Evolutionary conservation across 495 filamentous ascomycete genomes (phyloP), one percentile per base, ranked within the genome.

Genomic region (Massariosphaeria phaeospora): DNA sequence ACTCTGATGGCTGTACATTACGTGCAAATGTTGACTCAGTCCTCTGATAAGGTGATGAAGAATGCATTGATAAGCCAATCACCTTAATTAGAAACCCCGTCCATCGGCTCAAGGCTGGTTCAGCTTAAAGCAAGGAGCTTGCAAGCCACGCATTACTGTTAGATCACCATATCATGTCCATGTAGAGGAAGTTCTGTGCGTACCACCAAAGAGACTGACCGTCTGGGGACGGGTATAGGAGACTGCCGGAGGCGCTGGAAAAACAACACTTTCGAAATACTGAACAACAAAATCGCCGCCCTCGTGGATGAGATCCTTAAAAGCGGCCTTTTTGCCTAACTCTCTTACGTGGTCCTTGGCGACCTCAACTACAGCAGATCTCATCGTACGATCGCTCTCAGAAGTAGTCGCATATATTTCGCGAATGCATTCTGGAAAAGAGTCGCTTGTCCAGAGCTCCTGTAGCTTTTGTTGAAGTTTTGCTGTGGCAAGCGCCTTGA

Each of bases 181-280:
- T n/a, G n/a, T n/a, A n/a, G n/a, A n/a, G n/a, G n/a, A n/a, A n/a
- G n/a, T n/a, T n/a, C n/a, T n/a, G n/a, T n/a, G n/a, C n/a, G n/a
- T n/a, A n/a, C n/a, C n/a, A n/a, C n/a, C n/a, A n/a, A n/a, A n/a
- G n/a, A n/a, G n/a, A n/a, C n/a, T n/a, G n/a, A n/a, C n/a, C n/a
- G n/a, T n/a, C n/a, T n/a, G n/a, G n/a, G n/a, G n/a, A n/a, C n/a
- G n/a, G n/a, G n/a, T n/a, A n/a, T n/a, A n/a, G n/a, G n/a, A n/a
- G n/a, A n/a, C n/a, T n/a, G n/a, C n/a, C n/a, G n/a, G n/a, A 1
- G 72, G 36, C 36, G 8, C 36, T 40, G 36, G 15, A 40, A 40
- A 40, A 9, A 40, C 15, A 15, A 40, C 15, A 40, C 36, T 40
- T 17, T 50, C 18, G 12, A 50, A 20, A 17, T 52, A 53, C 17